Evolutionary conservation across 345 rosid species (phyloP), one percentile per base, ranked within the genome.

Genomic region (Streptanthus diversifolius): DNA sequence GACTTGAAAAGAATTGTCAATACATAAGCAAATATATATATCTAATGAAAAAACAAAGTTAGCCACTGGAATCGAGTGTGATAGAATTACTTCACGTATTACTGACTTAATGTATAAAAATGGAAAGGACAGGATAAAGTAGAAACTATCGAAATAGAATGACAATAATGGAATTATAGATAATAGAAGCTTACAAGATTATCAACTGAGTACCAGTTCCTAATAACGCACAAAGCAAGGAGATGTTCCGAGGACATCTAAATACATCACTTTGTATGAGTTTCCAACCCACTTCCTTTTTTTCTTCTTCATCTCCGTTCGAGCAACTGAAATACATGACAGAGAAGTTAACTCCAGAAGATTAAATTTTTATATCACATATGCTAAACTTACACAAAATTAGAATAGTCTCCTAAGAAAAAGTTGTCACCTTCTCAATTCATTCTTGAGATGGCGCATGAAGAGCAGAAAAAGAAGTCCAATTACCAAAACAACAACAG

Each of bases 161-260:
- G 57, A 24, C 41, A 14, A 44, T 10, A 67, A 45, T 13, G 48
- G 36, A 75, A 30, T 4, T 21, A 8, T 12, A 19, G 70, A 24
- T 24, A 7, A 18, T 0, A 57, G 87, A 47, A 68, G 77, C 93
- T 87, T 84, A 90, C 98, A 82, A 51, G 67, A 85, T 77, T 66
- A 93, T 74, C 55, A 90, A 72, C 77, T 93, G 98, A 77, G 85
- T 80, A 44, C 98, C 98, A 18, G 82, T 59, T 44, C 97, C 98
- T 74, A 93, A 68, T 76, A 87, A 69, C 32, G 93, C 93, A 73
- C 83, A 86, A 44, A 93, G 88, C 83, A 89, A 78, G 40, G 92
- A 53, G 76, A 87, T 69, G 63, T 89, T 84, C 49, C 15, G 80
- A 44, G 98, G 97, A 58, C 40, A 64, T 79, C 90, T 71, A 66